Conservation (phyloP, 1,139 yeast species). For the Fermentozyma sake region DNA sequence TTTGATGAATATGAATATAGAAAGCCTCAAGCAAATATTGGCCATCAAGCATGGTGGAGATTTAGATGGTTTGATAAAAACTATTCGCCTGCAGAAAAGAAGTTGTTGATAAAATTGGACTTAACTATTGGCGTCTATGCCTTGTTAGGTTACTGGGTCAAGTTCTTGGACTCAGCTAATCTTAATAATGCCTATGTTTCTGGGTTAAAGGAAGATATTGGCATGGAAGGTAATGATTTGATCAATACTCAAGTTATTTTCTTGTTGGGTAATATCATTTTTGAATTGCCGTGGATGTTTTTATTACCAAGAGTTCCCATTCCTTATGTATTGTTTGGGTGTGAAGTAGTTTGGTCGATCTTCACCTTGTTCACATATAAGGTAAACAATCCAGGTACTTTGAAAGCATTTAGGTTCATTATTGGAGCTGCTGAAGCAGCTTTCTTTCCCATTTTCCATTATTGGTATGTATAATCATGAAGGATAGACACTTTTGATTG, state of each 20-base stretch:
- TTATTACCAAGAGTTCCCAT: conserved; percentile 18
- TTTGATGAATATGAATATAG: conserved; percentile 30
- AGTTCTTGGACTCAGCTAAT: conserved; percentile 18
- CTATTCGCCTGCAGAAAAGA: conserved; percentile 17
- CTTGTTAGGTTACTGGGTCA: conserved; percentile 25
- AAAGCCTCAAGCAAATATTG: conserved; percentile 9
- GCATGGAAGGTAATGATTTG: conserved; percentile 27
- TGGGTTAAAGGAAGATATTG: conserved; percentile 22
- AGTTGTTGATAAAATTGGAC: conserved; percentile 22
- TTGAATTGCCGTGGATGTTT: conserved; percentile 22
- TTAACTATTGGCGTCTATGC: conserved; percentile 21
- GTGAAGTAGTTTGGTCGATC: conserved; percentile 22
- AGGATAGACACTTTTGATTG: no score
- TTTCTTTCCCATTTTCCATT: conserved; percentile 21
- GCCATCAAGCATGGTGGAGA: conserved; percentile 16
- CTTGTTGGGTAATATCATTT: conserved; percentile 22
- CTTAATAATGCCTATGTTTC: conserved; percentile 27
- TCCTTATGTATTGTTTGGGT: conserved; percentile 19
- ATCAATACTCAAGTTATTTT: conserved; percentile 25
- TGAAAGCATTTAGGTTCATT: conserved; percentile 25
- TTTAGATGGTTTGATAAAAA: conserved; percentile 17
- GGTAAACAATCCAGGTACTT: conserved; percentile 14
- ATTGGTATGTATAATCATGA: no score
- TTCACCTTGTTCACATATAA: conserved; percentile 20
- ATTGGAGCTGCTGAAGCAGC: conserved; percentile 26